Base-by-base conservation (phyloP, 495 filamentous ascomycete genomes). In the Trichocladium antarcticum region DNA sequence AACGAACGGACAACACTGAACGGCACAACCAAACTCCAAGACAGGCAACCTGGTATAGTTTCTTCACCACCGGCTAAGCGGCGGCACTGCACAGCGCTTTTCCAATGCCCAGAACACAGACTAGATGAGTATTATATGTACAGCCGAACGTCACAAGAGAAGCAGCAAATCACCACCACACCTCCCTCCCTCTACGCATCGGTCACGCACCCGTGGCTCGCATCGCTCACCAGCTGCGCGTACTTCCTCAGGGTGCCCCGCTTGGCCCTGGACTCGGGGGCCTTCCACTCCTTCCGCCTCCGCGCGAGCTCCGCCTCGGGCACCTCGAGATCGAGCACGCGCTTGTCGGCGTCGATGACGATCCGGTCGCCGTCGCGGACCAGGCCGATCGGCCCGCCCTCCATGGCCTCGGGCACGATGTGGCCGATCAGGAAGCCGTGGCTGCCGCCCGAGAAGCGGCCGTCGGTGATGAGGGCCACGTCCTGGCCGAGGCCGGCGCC, bases 371-470 rank as follows among this genome's bases (percentile, higher is more conserved):
- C 84, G 58, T 88, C 78, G 28, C 67, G 57, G 15, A 85, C 78
- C 36, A 88, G 68, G 7, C 72, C 84, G 53, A 85, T 83, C 9
- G 81, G 82, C 0, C 82, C 82, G 29, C 82, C 82, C 51, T 77
- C 77, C 57, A 80, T 76, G 8, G 82, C 82, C 63, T 85, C 82
- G 15, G 82, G 82, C 17, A 82, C 80, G 51, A 85, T 77, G 57
- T 85, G 82, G 10, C 84, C 84, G 57, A 88, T 87, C 51, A 88
- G 62, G 73, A 88, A 88, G 5, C 84, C 84, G 69, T 88, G 84
- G 53, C 74, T 79, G 43, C 85, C 85, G 38, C 85, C 85, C 20
- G 77, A 80, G 73, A 87, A 88, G 12, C 84, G 73, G 12, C 84
- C 84, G 59, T 88, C 84, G 1, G 84, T 90, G 48, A 90, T 76